Base-by-base conservation (phyloP, 139 green algal species). In the Coelastrella sp. region DNA sequence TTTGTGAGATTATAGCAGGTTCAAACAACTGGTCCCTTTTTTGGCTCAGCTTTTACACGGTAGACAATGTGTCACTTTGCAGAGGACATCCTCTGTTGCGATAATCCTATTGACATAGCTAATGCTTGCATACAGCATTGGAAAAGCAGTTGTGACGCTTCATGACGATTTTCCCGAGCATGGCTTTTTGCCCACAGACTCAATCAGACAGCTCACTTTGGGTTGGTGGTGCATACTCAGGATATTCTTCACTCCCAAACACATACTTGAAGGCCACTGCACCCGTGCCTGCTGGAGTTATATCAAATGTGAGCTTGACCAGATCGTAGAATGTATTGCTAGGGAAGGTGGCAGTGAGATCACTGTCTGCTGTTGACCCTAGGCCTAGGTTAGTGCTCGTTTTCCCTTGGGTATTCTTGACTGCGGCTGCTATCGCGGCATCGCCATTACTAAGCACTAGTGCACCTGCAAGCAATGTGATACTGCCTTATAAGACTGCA, bases 241-340 rank as follows among this genome's bases (percentile, higher is more conserved):
- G 80, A 27, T 86, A 86, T 25, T 87, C 82, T 7, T 87, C 82
- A 20, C 25, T 65, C 6, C 82, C 82, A 78, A 87, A 87, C 12
- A 87, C 82, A 78, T 87, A 87, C 63, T 87, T 61, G 14, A 87
- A 87, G 9, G 61, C 25, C 82, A 87, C 7, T 27, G 17, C 7
- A 4, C 82, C 82, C 24, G 61, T 87, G 82, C 7, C 82, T 22
- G 82, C 60, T 7, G 82, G 82, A 14, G 82, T 78, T 7, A 87
- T 65, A 5, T 87, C 82, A 78, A 87, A 87, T 4, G 12, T 61
- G 15, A 87, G 63, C 25, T 49, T 56, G 22, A 87, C 82, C 61
- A 57, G 8, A 56, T 87, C 82, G 17, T 56, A 19, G 4, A 87
- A 19, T 4, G n/a, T 24, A 4, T 8, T 24, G 0, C 14, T 6